phyloP scores from a whole-genome alignment of 2,329 filamentous ascomycete species.

The Tolypocladium tundrense region DNA sequence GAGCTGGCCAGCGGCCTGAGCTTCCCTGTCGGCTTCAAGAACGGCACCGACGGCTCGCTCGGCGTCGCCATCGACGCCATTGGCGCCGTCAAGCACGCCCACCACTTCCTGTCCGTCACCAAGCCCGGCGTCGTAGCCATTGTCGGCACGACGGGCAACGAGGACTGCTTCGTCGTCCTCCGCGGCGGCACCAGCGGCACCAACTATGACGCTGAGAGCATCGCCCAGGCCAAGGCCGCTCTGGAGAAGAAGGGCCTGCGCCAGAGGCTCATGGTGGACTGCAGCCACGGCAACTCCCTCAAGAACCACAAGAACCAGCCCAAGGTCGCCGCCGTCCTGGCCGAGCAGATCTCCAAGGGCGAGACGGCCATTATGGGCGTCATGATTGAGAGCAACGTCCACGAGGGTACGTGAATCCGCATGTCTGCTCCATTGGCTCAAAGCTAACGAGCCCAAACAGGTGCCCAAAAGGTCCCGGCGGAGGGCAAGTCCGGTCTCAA shows the following conservation, averaged over 20 bases:
- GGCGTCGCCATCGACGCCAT: slow-evolving; percentile 92
- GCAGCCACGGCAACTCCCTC: slow-evolving; percentile 89
- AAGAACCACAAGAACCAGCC: slow-evolving; percentile 98
- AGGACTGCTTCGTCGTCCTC: slow-evolving; percentile 94
- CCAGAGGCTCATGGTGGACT: slow-evolving; percentile 89
- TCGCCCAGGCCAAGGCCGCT: slow-evolving; percentile 71
- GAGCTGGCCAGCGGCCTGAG: slow-evolving; percentile 88
- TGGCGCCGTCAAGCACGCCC: slow-evolving; percentile 79
- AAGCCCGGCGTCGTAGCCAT: slow-evolving; percentile 94
- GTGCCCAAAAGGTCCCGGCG: slow-evolving; percentile 81
- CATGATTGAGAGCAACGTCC: slow-evolving; percentile 98
- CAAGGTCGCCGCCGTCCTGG: slow-evolving; percentile 74
- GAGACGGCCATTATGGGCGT: slow-evolving; percentile 89
- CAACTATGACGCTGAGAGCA: slow-evolving; percentile 82
- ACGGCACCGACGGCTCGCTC: slow-evolving; percentile 87
- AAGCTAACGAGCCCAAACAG: slow-evolving; percentile 22
- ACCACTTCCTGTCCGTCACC: slow-evolving; percentile 95
- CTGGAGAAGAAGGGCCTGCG: slow-evolving; percentile 64
- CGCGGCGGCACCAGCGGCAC: slow-evolving; percentile 87
- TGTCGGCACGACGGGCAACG: slow-evolving; percentile 87
- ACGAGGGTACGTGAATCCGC: slow-evolving; percentile 56
- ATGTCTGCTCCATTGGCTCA: background rate
- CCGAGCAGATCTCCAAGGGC: slow-evolving; percentile 74
- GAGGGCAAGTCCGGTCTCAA: slow-evolving; percentile 79
- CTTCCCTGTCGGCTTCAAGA: slow-evolving; percentile 99